Percentiles rank a stretch among this genome's conserved stretches.
Conservation (phyloP, 306 rosid genomes). For the Rosa multiflora region DNA sequence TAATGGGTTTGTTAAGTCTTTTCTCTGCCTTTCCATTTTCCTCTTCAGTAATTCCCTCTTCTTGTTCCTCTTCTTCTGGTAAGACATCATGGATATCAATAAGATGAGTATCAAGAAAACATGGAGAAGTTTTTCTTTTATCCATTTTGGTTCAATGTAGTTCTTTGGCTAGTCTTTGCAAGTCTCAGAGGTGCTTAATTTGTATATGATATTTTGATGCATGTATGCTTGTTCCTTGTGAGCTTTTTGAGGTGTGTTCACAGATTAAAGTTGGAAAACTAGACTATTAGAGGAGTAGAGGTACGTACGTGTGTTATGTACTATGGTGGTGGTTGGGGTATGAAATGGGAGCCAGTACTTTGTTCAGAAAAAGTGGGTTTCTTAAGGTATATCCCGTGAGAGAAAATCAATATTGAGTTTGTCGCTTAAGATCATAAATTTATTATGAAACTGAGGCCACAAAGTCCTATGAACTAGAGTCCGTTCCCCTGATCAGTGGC, state of each 20-base stretch:
- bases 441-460: background rate
- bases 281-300: background rate
- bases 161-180: background rate
- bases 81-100: constrained; percentile 60
- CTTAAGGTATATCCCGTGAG: constrained; percentile 40
- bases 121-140: constrained; percentile 24
- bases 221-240: constrained; percentile 2
- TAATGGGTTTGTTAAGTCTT: constrained; percentile 29
- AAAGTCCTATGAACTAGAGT: background rate
- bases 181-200: background rate
- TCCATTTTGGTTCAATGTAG: constrained; percentile 33
- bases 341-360: constrained; percentile 35
- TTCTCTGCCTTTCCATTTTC: constrained; percentile 29
- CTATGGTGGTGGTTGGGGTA: constrained; percentile 22
- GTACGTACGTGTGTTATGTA: background rate
- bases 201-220: background rate
- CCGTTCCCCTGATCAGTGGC: no score
- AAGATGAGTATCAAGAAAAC: constrained; percentile 39
- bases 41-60: constrained; percentile 14
- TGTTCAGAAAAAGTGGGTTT: constrained; percentile 2
- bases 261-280: constrained; percentile 21
- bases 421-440: constrained; percentile 4
- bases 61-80: constrained; percentile 45
- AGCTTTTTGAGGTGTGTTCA: constrained; percentile 11
- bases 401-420: constrained; percentile 1